These are phyloP conservation scores for Brassica juncea DNA, from an alignment of 345 rosid species.

Conservation along the genomic window DNA sequence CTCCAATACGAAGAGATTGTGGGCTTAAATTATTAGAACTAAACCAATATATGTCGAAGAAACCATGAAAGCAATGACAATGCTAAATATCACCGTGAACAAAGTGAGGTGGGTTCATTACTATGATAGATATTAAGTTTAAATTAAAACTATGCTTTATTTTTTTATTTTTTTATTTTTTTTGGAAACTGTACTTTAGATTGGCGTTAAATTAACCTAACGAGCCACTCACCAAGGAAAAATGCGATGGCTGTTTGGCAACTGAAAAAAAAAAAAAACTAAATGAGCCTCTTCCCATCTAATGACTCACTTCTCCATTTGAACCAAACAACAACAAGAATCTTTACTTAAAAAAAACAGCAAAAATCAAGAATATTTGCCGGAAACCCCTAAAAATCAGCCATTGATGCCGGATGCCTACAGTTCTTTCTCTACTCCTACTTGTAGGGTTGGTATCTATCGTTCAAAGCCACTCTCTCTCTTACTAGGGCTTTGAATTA, in stretches of 20 bases:
- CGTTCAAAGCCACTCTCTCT: constrained; percentile 21
- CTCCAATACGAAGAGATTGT: neutral
- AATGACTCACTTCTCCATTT: constrained; percentile 13
- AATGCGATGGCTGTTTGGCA: constrained; percentile 1
- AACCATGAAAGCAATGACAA: neutral
- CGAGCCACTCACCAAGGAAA: neutral
- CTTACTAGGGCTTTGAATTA: constrained; percentile 22
- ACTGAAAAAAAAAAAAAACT: neutral
- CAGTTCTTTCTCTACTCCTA: constrained; percentile 33
- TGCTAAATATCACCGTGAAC: constrained; percentile 1
- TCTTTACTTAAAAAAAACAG: neutral
- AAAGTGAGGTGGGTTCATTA: neutral
- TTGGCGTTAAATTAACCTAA: neutral
- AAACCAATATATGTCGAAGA: neutral
- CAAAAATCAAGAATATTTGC: neutral
- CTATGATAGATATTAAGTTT: neutral
- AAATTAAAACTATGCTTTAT: neutral
- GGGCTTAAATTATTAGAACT: neutral
- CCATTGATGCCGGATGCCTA: constrained; percentile 34
- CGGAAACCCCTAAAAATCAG: constrained; percentile 32
- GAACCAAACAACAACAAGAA: neutral
- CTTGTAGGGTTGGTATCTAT: constrained; percentile 37
- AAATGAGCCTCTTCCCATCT: neutral
- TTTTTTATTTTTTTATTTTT: too few species aligned
- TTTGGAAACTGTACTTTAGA: neutral